These are phyloP conservation scores for Ophiorrhiza pumila DNA, from an alignment of 257 asterid species.

Conservation along the genomic window DNA sequence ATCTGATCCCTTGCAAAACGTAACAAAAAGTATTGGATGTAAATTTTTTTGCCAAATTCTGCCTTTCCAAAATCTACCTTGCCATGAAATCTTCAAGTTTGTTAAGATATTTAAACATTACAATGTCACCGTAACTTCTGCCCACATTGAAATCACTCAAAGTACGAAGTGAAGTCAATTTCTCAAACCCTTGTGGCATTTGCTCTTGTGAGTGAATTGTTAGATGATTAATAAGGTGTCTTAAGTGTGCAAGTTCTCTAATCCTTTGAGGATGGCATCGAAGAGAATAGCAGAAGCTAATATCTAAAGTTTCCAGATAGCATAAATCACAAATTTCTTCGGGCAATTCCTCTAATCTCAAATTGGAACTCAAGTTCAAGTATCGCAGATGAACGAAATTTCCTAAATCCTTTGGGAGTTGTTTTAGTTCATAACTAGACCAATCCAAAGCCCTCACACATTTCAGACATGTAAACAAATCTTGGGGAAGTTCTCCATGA, in stretches of 20 bases:
- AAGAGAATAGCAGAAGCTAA: not conserved
- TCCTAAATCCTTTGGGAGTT: not conserved
- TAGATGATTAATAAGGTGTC: not conserved
- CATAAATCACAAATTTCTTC: not conserved
- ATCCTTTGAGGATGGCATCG: conserved; percentile 7
- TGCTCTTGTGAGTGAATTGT: not conserved
- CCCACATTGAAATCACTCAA: not conserved
- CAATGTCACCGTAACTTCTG: not conserved
- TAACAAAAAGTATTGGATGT: too few species aligned
- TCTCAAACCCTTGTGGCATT: conserved; percentile 8
- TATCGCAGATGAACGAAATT: conserved; percentile 16
- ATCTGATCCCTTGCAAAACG: too few species aligned
- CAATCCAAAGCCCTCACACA: not conserved
- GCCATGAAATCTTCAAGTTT: not conserved
- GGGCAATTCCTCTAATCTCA: not conserved
- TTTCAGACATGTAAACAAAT: not conserved
- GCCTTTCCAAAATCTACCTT: not conserved
- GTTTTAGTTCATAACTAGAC: not conserved
- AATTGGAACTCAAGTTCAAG: not conserved
- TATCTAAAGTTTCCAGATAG: too few species aligned
- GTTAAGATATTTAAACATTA: conserved; percentile 5
- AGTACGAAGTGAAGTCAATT: conserved; percentile 8
- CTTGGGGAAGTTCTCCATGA: not conserved
- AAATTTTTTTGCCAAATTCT: too few species aligned
- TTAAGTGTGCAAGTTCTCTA: conserved; percentile 6